Conservation (phyloP, 441 rosid genomes). For the Biscutella laevigata region DNA sequence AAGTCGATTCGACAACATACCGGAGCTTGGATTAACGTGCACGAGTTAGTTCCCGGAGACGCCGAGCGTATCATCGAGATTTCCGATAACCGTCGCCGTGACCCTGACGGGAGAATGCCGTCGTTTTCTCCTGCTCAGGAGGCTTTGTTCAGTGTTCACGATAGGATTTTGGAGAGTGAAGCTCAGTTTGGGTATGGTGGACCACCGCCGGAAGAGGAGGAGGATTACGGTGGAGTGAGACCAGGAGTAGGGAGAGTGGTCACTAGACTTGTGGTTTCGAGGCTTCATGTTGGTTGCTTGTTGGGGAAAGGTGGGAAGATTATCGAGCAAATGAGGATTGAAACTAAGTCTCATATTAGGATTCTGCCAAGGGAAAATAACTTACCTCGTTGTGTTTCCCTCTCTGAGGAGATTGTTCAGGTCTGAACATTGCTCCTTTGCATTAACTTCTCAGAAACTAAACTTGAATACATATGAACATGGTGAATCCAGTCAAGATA, state of each 20-base stretch:
- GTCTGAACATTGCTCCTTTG: constrained; percentile 26
- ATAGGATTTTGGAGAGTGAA: constrained; percentile 82
- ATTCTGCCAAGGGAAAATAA: constrained; percentile 75
- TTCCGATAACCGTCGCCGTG: constrained; percentile 80
- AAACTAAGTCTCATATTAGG: constrained; percentile 96
- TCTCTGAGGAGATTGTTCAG: constrained; percentile 91
- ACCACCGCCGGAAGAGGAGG: constrained; percentile 43
- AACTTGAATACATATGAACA: not conserved
- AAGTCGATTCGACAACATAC: constrained; percentile 82
- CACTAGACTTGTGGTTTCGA: constrained; percentile 79
- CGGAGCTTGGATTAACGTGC: constrained; percentile 95
- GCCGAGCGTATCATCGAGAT: constrained; percentile 89
- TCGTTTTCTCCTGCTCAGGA: constrained; percentile 85
- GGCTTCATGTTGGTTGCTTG: constrained; percentile 87
- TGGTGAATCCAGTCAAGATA: not conserved
- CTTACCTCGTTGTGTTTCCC: constrained; percentile 78
- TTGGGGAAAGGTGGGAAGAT: constrained; percentile 96
- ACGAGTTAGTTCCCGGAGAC: constrained; percentile 78
- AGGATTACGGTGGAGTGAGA: constrained; percentile 51
- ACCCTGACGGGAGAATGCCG: constrained; percentile 89
- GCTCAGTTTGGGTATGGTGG: constrained; percentile 37
- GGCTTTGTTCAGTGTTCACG: constrained; percentile 72
- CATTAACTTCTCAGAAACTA: not conserved
- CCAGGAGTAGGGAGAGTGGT: constrained; percentile 54
- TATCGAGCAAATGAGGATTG: constrained; percentile 96